Base-by-base conservation (phyloP, 164 flowering plant genomes). In the Umbilicus rupestris region DNA sequence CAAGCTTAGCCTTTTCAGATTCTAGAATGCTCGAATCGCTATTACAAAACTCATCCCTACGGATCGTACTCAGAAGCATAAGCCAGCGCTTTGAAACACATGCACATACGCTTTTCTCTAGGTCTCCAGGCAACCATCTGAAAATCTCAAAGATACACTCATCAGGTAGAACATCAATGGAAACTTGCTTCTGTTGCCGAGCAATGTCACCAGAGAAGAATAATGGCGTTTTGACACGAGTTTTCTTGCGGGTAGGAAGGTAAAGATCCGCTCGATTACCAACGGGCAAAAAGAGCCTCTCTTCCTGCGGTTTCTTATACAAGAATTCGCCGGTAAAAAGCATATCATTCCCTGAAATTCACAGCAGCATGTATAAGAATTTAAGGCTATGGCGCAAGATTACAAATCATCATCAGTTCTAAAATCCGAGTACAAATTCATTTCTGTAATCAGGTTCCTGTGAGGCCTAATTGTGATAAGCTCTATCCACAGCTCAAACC, bases 81-180 rank as follows among this genome's bases (percentile, higher is more conserved):
- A 87, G 92, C 96, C 96, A 88, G 8, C 76, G 83, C 82, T 85
- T 87, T 35, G 96, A 87, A 35, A 88, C 96, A 65, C 76, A 76
- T 65, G 92, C 90, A 65, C 83, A 85, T 46, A 79, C 67, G 60
- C 90, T 80, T 73, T 81, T 78, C 70, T 82, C 90, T 66, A 79
- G 77, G 41, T 74, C 82, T 24, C 76, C 79, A 55, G 85, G 80
- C 77, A 88, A 63, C 64, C 88, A 68, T 74, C 79, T 77, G 80
- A 88, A 78, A 67, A 88, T 78, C 80, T 88, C 96, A 73, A 85
- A 87, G 49, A 88, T 83, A 71, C 92, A 86, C 70, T 88, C 96
- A 64, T 88, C 92, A 0, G 92, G 92, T 39, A 88, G 83, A 70
- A 77, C 77, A 22, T 88, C 92, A 70, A 88, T 82, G 15, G 90